Evolutionary conservation across 2,329 filamentous ascomycete species (phyloP).

Genomic region (Aspergillus sergii): DNA sequence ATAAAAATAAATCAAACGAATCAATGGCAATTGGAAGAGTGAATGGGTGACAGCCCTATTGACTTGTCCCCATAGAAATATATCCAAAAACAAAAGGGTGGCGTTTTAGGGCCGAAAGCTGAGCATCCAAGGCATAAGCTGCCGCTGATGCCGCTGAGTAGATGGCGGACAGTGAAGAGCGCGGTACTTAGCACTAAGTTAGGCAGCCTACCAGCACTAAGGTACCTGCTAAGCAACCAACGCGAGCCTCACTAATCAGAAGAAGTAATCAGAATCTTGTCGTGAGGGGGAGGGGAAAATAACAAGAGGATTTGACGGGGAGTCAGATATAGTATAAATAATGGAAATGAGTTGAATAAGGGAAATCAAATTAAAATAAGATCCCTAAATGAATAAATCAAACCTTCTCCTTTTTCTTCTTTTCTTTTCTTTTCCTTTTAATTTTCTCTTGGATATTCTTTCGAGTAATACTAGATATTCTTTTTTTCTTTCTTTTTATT

Average conservation of each 20-base stretch:
- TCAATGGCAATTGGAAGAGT: neutral
- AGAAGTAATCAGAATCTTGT: neutral
- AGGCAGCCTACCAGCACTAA: conserved; percentile 4
- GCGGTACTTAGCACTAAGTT: neutral
- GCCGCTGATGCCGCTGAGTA: conserved; percentile 25
- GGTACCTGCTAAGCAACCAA: conserved; percentile 1
- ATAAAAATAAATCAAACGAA: neutral
- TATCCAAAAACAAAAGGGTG: conserved; percentile 12
- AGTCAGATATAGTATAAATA: neutral
- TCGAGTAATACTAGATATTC: neutral
- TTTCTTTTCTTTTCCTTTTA: neutral
- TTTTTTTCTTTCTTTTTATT: no score
- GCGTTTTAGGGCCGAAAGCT: conserved; percentile 19
- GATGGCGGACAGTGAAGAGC: neutral
- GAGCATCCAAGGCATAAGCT: conserved; percentile 19
- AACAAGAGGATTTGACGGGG: neutral
- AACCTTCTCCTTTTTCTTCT: neutral
- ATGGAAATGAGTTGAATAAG: neutral
- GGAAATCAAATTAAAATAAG: neutral
- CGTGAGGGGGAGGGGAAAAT: neutral
- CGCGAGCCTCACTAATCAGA: neutral
- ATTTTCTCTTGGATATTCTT: neutral
- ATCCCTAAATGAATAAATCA: neutral
- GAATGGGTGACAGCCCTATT: neutral
- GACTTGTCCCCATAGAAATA: neutral